Evolutionary conservation across 2,329 filamentous ascomycete genomes (phyloP).

Genomic region (Aspergillus neotritici): DNA sequence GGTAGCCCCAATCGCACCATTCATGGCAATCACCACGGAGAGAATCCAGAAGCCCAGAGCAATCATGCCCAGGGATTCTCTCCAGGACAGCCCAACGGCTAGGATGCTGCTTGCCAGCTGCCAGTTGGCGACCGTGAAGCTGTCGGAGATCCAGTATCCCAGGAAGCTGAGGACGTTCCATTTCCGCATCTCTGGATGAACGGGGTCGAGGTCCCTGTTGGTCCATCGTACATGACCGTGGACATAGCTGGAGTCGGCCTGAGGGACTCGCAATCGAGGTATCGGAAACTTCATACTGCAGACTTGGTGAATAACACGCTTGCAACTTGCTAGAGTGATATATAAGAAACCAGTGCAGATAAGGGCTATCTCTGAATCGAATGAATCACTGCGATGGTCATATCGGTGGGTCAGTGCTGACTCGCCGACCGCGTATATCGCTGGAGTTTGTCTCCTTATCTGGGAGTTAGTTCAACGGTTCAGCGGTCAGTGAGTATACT

Average conservation of each 20-base stretch:
- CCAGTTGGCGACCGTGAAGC: conserved; percentile 52
- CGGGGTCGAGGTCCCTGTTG: conserved; percentile 48
- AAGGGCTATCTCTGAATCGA: too few relatives aligned
- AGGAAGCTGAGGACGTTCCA: conserved; percentile 45
- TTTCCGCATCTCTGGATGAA: conserved; percentile 39
- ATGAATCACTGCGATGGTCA: too few relatives aligned
- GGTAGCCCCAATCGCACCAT: conserved; percentile 50
- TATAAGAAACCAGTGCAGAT: too few relatives aligned
- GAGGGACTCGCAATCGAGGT: conserved; percentile 42
- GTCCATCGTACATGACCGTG: conserved; percentile 42
- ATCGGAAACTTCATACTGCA: conserved; percentile 31
- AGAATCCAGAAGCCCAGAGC: conserved; percentile 50
- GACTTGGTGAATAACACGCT: too few relatives aligned
- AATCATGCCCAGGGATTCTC: conserved; percentile 47
- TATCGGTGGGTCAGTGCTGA: too few relatives aligned
- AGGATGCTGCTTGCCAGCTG: conserved; percentile 48
- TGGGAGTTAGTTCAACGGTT: too few relatives aligned
- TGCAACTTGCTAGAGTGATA: too few relatives aligned
- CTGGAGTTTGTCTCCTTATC: too few relatives aligned
- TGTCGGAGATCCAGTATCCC: conserved; percentile 51
- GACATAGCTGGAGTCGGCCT: conserved; percentile 44
- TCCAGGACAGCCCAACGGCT: conserved; percentile 50
- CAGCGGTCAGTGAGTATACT: too few relatives aligned
- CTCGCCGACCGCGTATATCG: too few relatives aligned
- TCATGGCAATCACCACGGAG: conserved; percentile 56